Evolutionary conservation across 257 asterid species (phyloP), one percentile per base, ranked within the genome.

Genomic region (Echites panduratus): DNA sequence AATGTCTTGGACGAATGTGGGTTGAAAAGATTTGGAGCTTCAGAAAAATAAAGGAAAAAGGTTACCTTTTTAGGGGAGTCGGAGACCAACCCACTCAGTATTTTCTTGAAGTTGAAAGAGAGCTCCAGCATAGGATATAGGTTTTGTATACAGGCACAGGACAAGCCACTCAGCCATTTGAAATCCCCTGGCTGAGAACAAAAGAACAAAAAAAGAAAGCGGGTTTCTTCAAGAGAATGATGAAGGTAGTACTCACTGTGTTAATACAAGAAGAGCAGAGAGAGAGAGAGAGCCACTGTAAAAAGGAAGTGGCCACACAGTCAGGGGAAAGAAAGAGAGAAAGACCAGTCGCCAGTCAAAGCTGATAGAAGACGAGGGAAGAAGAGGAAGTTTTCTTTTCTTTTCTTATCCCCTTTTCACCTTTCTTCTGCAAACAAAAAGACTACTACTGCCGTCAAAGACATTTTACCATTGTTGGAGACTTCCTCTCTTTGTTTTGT

Each of bases 1-100:
- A 81, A 79, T n/a, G 75, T 83, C 77, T 90, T 77, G 81, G 80
- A 79, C 75, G 75, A 77, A 74, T 75, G 75, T 77, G 73, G 75
- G 76, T 70, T 8, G 74, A 58, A 78, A 84, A 70, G 73, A 73
- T 61, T 66, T 76, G 83, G 85, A 63, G 26, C 35, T 50, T 70
- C 58, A 71, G 79, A 38, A 35, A 65, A 62, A 71, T 17, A 19
- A 61, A 54, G 63, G 70, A 45, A 11, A 71, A 74, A 66, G 72
- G 61, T 47, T 38, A 65, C 61, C 75, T 61, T 82, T 82, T 41
- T 4, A 41, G 9, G 61, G 73, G 58, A 72, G 43, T 56, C 71
- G 53, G 41, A 77, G 71, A 73, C 63, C 64, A 73, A 44, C 78
- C 77, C 78, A 73, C 77, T 75, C 70, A 32, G 3, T 32, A 32